Evolutionary conservation across 2,329 filamentous ascomycete genomes (phyloP), one percentile per base, ranked within the genome.

Genomic region (Scedosporium minutisporum): DNA sequence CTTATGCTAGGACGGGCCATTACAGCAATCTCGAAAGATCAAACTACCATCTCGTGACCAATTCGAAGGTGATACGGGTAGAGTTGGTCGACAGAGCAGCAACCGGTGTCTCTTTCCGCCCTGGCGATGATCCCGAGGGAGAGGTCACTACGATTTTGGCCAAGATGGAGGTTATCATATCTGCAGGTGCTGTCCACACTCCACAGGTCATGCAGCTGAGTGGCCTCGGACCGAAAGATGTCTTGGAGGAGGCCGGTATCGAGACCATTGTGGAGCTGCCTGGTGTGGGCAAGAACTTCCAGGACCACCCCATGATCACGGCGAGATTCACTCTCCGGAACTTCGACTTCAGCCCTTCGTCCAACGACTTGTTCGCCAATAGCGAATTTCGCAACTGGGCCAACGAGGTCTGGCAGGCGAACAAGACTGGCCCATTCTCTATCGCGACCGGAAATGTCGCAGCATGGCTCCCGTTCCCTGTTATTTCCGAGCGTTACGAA

Each of bases 231-330:
- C 75, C 77, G 1, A 71, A 70, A 0, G 69, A 70, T 0, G 74
- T 78, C 12, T 72, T 84, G 1, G 61, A 74, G 6, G 68, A 72
- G 23, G 73, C 78, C 60, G 69, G 75, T 14, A 83, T 84, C 41
- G 69, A 74, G 0, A 66, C 80, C 0, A 64, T 83, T 1, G 72
- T 80, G 29, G 72, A 80, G 62, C 75, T 82, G 0, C 82, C 82
- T 0, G 84, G 82, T 44, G 83, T 87, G 14, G 84, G 84, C 53
- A 78, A 74, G 18, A 85, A 86, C 70, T 74, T 87, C 27, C 77
- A 84, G 68, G 83, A 87, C 68, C 80, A 81, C 14, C 64, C 64
- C 27, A 66, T 66, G 48, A 33, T 66, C 4, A 65, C 58, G 5
- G 62, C 58, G 7, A 21, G 57, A n/a, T 63, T 60, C 33, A 63